Conservation (phyloP, 2,329 filamentous ascomycete genomes). For the Trichophyton simii region DNA sequence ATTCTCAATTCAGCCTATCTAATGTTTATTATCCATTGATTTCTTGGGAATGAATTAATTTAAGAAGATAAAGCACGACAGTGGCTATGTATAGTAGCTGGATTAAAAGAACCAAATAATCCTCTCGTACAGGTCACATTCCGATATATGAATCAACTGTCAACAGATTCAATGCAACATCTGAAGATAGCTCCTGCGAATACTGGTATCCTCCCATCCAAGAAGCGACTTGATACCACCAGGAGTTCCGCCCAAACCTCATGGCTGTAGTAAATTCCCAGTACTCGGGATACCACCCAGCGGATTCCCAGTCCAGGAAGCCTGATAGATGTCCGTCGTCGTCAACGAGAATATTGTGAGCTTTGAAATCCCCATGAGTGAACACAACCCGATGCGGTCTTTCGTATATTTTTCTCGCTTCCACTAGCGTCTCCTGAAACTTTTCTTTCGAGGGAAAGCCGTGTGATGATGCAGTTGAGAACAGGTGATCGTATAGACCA, state of each 20-base stretch:
- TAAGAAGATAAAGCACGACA: background rate
- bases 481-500: constrained; percentile 22
- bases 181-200: no score
- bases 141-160: constrained; percentile 18
- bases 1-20: no score
- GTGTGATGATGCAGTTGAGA: constrained; percentile 19
- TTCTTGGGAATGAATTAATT: background rate
- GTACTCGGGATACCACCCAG: constrained; percentile 8
- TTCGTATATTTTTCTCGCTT: constrained; percentile 14
- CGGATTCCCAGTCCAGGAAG: constrained; percentile 19
- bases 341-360: constrained; percentile 16
- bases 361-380: constrained; percentile 17
- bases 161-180: constrained; percentile 13
- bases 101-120: background rate
- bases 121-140: background rate
- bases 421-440: constrained; percentile 18
- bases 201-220: constrained; percentile 11
- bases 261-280: constrained; percentile 18
- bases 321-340: constrained; percentile 17
- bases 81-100: background rate
- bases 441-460: constrained; percentile 18
- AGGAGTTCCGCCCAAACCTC: constrained; percentile 15
- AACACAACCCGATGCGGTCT: constrained; percentile 16
- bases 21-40: no score
- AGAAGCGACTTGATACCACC: constrained; percentile 16